Base-by-base conservation (phyloP, 2,329 filamentous ascomycete species). In the Cladobotryum protrusum region DNA sequence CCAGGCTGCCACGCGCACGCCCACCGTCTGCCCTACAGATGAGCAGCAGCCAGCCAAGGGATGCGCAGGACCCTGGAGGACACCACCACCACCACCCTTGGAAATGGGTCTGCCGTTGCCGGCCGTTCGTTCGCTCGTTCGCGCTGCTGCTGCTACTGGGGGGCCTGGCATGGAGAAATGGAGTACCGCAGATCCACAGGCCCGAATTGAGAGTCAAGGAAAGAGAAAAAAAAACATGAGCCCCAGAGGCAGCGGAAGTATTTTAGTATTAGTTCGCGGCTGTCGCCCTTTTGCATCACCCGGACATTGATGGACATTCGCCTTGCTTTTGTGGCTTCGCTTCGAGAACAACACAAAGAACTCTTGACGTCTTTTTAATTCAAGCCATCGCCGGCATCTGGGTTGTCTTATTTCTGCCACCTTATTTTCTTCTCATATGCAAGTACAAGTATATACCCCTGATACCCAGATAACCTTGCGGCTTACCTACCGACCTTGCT, bases 141-240 rank as follows among this genome's bases (percentile, higher is more conserved):
- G 24, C n/a, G n/a, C n/a, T n/a, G n/a, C n/a, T n/a, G n/a, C 24
- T 29, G 24, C 24, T 29, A 9, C 24, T 29, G 24, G 24, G 24
- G 24, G 24, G 24, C 24, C 24, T 29, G 6, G 24, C 24, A 29
- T 29, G 24, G 24, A 29, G 24, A 29, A 29, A 29, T 39, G 43
- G 49, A 40, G 45, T 44, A 41, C 45, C 41, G 50, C 50, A 52
- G 50, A 52, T 52, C 50, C 29, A 43, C 41, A 29, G 36, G 42
- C 47, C 32, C 43, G 41, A 45, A 49, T 45, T 4, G 24, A 29
- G 24, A 29, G 24, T 29, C 6, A 29, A 29, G 11, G 6, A 8
- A 29, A 8, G 20, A 4, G 20, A 8, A 9, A 29, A 8, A 29
- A 8, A 29, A 9, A 5, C 24, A 29, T 5, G 3, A 9, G 24